Conservation (phyloP, 2,329 filamentous ascomycete genomes). For the Cadophora gregata region DNA sequence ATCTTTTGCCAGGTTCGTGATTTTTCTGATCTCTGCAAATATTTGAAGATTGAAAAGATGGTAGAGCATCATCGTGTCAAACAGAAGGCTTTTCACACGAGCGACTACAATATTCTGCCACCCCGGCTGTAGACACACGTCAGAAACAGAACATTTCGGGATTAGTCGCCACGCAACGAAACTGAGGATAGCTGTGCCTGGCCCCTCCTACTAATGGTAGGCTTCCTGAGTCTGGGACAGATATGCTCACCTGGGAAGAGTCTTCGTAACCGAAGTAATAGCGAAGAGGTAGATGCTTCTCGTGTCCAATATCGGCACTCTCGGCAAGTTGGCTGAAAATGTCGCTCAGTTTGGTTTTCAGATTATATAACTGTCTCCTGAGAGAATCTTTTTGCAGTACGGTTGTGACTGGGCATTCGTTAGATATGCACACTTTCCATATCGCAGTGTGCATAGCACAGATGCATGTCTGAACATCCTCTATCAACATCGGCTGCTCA, state of each 20-base stretch:
- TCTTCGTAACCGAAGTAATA: constrained; percentile 40
- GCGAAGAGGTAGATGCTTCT: constrained; percentile 24
- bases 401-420: constrained; percentile 19
- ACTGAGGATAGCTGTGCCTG: too few species aligned
- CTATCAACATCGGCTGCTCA: constrained; percentile 31
- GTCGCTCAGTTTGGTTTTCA: constrained; percentile 31
- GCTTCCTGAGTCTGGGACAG: too few species aligned
- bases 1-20: constrained; percentile 43
- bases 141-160: background rate
- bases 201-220: too few species aligned
- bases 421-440: constrained; percentile 23
- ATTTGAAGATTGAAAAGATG: constrained; percentile 48
- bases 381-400: constrained; percentile 32
- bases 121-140: constrained; percentile 14
- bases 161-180: too few species aligned
- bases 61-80: constrained; percentile 47
- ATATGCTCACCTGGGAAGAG: constrained; percentile 11
- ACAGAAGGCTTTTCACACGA: constrained; percentile 44
- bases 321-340: constrained; percentile 26
- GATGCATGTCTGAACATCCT: constrained; percentile 40
- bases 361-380: constrained; percentile 29
- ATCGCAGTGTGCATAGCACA: constrained; percentile 35
- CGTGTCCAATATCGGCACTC: constrained; percentile 24
- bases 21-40: constrained; percentile 44
- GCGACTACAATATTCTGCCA: constrained; percentile 30